Percentiles rank a stretch among this genome's conserved stretches.
Evolutionary conservation across 306 rosid genomes (phyloP).

Genomic region (Mimosa pudica): DNA sequence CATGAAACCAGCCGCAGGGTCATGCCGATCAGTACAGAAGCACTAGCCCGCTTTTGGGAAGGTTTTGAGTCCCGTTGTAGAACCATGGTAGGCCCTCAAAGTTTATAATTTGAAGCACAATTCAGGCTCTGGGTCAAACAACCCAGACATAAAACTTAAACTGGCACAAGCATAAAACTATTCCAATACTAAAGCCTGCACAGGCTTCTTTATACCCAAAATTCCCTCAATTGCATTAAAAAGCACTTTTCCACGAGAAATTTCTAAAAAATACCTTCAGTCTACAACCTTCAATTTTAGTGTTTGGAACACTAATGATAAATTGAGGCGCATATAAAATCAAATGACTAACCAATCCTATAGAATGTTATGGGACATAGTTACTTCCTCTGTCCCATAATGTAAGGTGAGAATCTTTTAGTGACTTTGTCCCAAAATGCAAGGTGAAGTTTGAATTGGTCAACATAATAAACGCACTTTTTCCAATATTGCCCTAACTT

Average conservation of each 20-base stretch:
- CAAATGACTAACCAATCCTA: neutral
- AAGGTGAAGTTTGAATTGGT: too few relatives aligned
- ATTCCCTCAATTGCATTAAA: conserved; percentile 25
- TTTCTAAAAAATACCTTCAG: neutral
- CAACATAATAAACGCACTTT: too few relatives aligned
- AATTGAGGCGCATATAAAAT: neutral
- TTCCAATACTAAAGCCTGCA: neutral
- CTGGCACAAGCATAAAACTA: conserved; percentile 15
- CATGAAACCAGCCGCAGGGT: neutral
- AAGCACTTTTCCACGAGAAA: neutral
- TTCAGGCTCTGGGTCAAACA: neutral
- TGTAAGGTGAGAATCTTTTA: too few relatives aligned
- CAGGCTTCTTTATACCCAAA: conserved; percentile 23
- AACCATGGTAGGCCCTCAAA: conserved; percentile 1
- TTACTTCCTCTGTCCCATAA: neutral
- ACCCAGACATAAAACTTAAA: conserved; percentile 5
- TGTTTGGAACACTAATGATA: neutral
- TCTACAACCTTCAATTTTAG: neutral
- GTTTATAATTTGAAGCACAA: neutral
- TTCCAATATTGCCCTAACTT: too few relatives aligned
- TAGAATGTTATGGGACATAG: neutral
- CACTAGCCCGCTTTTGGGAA: conserved; percentile 16
- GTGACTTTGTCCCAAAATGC: too few relatives aligned
- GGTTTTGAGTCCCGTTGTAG: neutral
- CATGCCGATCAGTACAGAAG: conserved; percentile 10